phyloP scores from a whole-genome alignment of 495 filamentous ascomycete genomes.

The Delitschia confertaspora region DNA sequence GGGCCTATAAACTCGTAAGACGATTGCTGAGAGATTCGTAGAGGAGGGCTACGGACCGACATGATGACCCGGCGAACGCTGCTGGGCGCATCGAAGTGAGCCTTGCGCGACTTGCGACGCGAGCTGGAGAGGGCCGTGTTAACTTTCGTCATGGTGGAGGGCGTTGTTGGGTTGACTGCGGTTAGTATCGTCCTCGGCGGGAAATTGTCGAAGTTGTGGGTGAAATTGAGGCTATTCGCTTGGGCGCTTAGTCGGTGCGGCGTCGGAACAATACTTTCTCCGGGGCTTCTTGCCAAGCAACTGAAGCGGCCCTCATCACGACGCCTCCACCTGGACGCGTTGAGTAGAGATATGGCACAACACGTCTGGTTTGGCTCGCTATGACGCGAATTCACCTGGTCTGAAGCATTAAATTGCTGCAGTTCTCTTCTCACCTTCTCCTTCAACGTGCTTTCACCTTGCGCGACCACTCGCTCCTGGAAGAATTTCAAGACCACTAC shows the following conservation, averaged over 20 bases:
- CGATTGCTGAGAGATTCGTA: conserved; percentile 35
- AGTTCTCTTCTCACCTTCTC: no score
- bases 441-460: no score
- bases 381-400: no score
- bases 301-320: neutral
- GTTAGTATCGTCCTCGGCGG: conserved; percentile 13
- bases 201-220: conserved; percentile 14
- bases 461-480: no score
- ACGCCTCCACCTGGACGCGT: neutral
- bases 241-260: conserved; percentile 8
- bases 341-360: no score
- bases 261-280: conserved; percentile 4
- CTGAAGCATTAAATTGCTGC: no score
- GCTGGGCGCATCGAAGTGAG: conserved; percentile 88
- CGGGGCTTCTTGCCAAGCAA: neutral
- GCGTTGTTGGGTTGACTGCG: conserved; percentile 11
- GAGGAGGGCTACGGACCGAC: conserved; percentile 31
- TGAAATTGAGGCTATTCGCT: conserved; percentile 18
- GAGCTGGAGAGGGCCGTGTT: conserved; percentile 43
- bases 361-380: no score
- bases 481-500: no score
- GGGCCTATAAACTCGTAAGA: conserved; percentile 40
- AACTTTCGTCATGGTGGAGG: conserved; percentile 47
- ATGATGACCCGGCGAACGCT: conserved; percentile 86
- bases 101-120: conserved; percentile 94